phyloP scores from a whole-genome alignment of 2,329 filamentous ascomycete species.

The Colletotrichum tropicale region DNA sequence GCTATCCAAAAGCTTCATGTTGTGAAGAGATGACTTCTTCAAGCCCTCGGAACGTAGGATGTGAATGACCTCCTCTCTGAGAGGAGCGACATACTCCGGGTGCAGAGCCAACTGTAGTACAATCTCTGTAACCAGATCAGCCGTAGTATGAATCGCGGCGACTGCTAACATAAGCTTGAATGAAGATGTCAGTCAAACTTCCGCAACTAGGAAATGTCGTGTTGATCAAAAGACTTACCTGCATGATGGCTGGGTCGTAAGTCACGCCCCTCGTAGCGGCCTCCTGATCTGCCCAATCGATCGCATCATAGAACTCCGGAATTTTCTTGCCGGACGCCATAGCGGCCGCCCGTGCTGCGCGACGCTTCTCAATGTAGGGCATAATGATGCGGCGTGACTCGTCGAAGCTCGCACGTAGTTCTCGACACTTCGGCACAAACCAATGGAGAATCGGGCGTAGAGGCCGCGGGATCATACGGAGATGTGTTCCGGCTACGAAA shows the following conservation, averaged over 20 bases:
- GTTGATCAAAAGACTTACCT: neutral
- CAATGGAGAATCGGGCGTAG: neutral
- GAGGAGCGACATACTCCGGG: neutral
- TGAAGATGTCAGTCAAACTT: neutral
- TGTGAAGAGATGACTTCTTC: neutral
- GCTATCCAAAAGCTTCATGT: neutral
- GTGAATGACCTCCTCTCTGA: neutral
- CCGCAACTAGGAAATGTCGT: neutral
- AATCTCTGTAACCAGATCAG: neutral
- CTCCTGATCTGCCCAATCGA: neutral
- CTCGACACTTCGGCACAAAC: neutral
- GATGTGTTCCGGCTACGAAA: neutral
- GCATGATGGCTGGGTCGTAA: neutral
- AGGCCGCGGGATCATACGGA: neutral
- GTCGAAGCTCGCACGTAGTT: neutral
- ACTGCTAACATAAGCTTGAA: neutral
- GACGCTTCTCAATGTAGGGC: neutral
- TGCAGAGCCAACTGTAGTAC: neutral
- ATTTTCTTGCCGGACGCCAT: neutral
- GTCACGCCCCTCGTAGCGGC: neutral
- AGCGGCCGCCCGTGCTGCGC: neutral
- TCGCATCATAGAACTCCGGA: neutral
- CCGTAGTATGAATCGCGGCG: neutral
- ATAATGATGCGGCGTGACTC: neutral
- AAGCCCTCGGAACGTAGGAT: neutral